Percentiles rank a stretch among this genome's conserved stretches.
phyloP scores from a whole-genome alignment of 352 stramenopile species.

The Globisporangium polare region DNA sequence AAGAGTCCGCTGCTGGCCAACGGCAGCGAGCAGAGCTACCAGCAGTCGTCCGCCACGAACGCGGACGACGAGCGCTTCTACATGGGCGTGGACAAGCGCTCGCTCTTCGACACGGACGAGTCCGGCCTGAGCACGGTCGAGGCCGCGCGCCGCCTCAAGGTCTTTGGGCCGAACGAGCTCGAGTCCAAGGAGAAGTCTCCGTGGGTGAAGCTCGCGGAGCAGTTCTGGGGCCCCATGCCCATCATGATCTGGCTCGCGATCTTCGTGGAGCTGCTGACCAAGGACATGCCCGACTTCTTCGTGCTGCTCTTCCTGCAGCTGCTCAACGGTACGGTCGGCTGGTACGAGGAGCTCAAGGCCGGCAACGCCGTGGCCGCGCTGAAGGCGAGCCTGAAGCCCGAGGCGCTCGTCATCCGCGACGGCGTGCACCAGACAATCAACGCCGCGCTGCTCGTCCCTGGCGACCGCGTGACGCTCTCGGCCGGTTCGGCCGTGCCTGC shows the following conservation, averaged over 20 bases:
- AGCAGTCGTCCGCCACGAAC: constrained; percentile 1
- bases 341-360: constrained; percentile 82
- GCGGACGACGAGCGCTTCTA: constrained; percentile 62
- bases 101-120: constrained; percentile 61
- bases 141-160: constrained; percentile 63
- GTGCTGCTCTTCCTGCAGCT: constrained; percentile 72
- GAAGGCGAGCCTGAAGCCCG: constrained; percentile 80
- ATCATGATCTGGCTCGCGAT: constrained; percentile 92
- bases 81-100: constrained; percentile 79
- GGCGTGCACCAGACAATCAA: constrained; percentile 88
- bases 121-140: constrained; percentile 80
- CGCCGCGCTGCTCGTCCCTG: constrained; percentile 89
- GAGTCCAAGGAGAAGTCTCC: constrained; percentile 38
- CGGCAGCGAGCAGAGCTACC: constrained; percentile 26
- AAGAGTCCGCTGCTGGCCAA: constrained; percentile 58
- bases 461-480: constrained; percentile 90
- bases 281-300: constrained; percentile 53
- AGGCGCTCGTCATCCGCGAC: constrained; percentile 86
- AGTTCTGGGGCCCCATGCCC: constrained; percentile 84
- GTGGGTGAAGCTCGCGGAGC: constrained; percentile 56
- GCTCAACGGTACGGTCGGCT: constrained; percentile 63
- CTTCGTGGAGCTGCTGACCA: constrained; percentile 65
- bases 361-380: constrained; percentile 84
- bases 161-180: constrained; percentile 90
- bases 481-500: constrained; percentile 90